A percentile compares a stretch with the other conserved stretches of the same genome.
These are phyloP conservation scores for Pisolithus tinctorius DNA, from an alignment of 768 basidiomycete genomes.

Conservation along the genomic window DNA sequence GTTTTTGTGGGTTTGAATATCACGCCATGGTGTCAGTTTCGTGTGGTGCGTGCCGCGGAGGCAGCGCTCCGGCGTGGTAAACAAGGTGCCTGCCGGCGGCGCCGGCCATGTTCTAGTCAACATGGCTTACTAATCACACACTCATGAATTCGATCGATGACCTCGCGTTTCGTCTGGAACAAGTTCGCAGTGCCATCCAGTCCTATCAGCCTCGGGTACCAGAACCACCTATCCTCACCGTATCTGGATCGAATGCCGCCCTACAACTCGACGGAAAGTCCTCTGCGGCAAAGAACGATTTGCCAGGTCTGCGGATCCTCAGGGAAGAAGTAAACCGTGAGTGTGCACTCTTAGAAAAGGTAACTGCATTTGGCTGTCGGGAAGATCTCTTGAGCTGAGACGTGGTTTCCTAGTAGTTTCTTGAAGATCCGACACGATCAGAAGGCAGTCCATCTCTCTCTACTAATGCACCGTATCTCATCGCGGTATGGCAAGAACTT, in stretches of 20 bases:
- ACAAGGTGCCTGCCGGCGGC: no score
- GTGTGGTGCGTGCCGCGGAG: no score
- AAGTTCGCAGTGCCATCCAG: conserved; percentile 3
- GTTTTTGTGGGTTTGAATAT: no score
- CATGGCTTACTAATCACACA: no score
- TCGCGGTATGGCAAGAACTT: conserved; percentile 80
- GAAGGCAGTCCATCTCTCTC: conserved; percentile 46
- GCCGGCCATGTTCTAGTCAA: no score
- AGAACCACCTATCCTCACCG: conserved; percentile 30
- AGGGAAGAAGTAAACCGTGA: conserved; percentile 39
- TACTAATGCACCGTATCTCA: conserved; percentile 74
- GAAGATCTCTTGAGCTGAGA: not conserved
- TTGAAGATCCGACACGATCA: conserved; percentile 30
- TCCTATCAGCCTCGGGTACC: conserved; percentile 17
- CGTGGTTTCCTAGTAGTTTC: conserved; percentile 41
- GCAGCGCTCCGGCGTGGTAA: no score
- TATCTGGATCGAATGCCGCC: conserved; percentile 9
- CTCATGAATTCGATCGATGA: not conserved
- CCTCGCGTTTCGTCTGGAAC: conserved; percentile 1
- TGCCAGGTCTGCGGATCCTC: conserved; percentile 37
- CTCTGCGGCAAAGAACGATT: conserved; percentile 5
- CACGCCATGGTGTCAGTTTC: no score
- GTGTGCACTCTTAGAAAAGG: conserved; percentile 35
- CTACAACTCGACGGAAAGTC: not conserved
- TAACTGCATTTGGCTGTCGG: conserved; percentile 5